A percentile compares a stretch with the other conserved stretches of the same genome.
Evolutionary conservation across 805 yeast species (phyloP).

Genomic region (Ogataea glucozyma): DNA sequence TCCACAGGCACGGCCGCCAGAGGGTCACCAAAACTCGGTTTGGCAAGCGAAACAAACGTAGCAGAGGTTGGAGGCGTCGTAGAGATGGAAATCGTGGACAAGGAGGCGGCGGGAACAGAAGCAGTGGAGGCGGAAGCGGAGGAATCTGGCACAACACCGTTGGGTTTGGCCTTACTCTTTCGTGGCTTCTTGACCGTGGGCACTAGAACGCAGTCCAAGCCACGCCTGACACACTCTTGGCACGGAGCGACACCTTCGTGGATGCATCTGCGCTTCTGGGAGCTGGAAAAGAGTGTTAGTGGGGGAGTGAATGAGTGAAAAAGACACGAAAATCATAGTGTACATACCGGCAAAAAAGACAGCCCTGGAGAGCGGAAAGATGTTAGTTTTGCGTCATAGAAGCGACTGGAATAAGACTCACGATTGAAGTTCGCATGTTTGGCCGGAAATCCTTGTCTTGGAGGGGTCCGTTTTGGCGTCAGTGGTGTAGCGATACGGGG

Average conservation of each 20-base stretch:
- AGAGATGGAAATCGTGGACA: no score
- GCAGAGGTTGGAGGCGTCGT: not conserved
- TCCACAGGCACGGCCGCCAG: not conserved
- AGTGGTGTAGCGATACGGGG: no score
- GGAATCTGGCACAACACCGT: not conserved
- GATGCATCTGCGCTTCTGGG: constrained; percentile 8
- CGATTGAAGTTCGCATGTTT: constrained; percentile 2
- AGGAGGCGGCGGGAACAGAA: not conserved
- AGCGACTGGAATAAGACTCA: not conserved
- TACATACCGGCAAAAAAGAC: constrained; percentile 9
- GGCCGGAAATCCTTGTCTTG: no score
- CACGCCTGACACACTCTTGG: constrained; percentile 2
- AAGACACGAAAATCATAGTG: not conserved
- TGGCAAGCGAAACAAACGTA: no score
- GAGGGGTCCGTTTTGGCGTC: no score
- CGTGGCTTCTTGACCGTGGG: constrained; percentile 4
- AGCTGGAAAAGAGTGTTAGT: constrained; percentile 3
- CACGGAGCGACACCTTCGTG: constrained; percentile 12
- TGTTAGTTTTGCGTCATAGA: not conserved
- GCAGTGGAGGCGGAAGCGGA: not conserved
- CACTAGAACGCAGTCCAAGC: constrained; percentile 3
- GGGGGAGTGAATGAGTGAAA: not conserved
- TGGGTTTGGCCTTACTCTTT: not conserved
- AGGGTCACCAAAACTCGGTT: not conserved
- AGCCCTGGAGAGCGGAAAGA: constrained; percentile 1